Conservation (phyloP, 306 rosid genomes). For the Lathyrus tuberosus region DNA sequence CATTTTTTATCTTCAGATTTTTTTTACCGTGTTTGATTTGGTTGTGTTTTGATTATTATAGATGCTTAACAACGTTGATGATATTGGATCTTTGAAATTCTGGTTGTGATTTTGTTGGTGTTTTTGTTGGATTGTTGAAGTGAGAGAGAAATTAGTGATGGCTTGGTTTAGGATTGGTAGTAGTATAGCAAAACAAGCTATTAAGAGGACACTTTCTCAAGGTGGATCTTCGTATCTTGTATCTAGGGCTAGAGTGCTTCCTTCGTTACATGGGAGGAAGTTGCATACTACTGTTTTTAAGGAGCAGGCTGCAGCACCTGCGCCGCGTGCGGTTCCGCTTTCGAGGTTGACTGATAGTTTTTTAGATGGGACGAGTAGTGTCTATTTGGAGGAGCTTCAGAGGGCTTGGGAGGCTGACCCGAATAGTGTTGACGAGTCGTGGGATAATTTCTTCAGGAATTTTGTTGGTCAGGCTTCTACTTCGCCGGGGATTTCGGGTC, state of each 20-base stretch:
- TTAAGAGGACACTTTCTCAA: constrained; percentile 58
- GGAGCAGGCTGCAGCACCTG: constrained; percentile 77
- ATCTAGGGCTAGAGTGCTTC: constrained; percentile 59
- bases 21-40: neutral
- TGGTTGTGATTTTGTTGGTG: constrained; percentile 11
- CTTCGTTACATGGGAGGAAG: constrained; percentile 53
- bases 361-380: constrained; percentile 94
- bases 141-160: constrained; percentile 47
- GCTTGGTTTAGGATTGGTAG: constrained; percentile 90
- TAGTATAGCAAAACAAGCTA: constrained; percentile 69
- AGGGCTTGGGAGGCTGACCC: constrained; percentile 99
- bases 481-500: constrained; percentile 93
- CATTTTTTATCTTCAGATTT: constrained; percentile 2
- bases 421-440: constrained; percentile 88
- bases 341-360: constrained; percentile 90
- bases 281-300: constrained; percentile 67
- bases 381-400: constrained; percentile 93
- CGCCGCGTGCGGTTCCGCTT: constrained; percentile 87
- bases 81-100: constrained; percentile 11
- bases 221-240: constrained; percentile 56
- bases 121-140: neutral
- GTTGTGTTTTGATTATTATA: constrained; percentile 29
- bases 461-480: constrained; percentile 89
- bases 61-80: constrained; percentile 16
- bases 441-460: constrained; percentile 96